phyloP scores from a whole-genome alignment of 2,329 filamentous ascomycete genomes.

The Scleromitrula shiraiana region DNA sequence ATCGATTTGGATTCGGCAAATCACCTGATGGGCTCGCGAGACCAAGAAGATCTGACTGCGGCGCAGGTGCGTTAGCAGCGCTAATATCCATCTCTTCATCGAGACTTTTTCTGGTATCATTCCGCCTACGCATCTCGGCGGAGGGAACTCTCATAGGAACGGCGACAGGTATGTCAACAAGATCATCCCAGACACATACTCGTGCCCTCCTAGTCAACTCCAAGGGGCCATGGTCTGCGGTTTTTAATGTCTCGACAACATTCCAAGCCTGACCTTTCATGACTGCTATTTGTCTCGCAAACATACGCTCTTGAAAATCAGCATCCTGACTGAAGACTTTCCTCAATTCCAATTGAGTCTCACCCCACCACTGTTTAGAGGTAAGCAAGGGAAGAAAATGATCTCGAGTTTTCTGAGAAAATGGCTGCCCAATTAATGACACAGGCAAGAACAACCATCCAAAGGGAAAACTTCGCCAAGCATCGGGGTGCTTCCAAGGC shows the following conservation, averaged over 20 bases:
- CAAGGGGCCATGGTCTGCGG: slow-evolving; percentile 81
- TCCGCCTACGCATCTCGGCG: slow-evolving; percentile 69
- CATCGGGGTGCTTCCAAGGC: slow-evolving; percentile 66
- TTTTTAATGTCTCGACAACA: slow-evolving; percentile 94
- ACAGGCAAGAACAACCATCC: slow-evolving; percentile 98
- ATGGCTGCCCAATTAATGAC: slow-evolving; percentile 89
- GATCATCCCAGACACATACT: slow-evolving; percentile 96
- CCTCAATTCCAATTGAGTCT: slow-evolving; percentile 81
- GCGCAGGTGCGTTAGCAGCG: slow-evolving; percentile 52
- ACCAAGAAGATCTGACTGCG: slow-evolving; percentile 56
- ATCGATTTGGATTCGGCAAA: slow-evolving; percentile 61
- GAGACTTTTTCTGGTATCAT: slow-evolving; percentile 37
- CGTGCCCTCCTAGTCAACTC: slow-evolving; percentile 85
- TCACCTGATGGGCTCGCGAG: slow-evolving; percentile 34
- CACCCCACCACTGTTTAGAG: slow-evolving; percentile 93
- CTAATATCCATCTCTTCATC: slow-evolving; percentile 94
- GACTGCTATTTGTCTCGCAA: slow-evolving; percentile 93
- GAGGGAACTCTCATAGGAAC: slow-evolving; percentile 82
- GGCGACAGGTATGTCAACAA: slow-evolving; percentile 91
- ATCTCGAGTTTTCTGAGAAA: slow-evolving; percentile 85
- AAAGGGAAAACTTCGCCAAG: slow-evolving; percentile 84
- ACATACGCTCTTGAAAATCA: slow-evolving; percentile 98
- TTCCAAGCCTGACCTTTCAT: slow-evolving; percentile 99
- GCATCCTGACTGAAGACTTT: slow-evolving; percentile 84
- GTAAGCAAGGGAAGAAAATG: slow-evolving; percentile 96